Conservation (phyloP, 768 basidiomycete species). For the Exsudoporus frostii region DNA sequence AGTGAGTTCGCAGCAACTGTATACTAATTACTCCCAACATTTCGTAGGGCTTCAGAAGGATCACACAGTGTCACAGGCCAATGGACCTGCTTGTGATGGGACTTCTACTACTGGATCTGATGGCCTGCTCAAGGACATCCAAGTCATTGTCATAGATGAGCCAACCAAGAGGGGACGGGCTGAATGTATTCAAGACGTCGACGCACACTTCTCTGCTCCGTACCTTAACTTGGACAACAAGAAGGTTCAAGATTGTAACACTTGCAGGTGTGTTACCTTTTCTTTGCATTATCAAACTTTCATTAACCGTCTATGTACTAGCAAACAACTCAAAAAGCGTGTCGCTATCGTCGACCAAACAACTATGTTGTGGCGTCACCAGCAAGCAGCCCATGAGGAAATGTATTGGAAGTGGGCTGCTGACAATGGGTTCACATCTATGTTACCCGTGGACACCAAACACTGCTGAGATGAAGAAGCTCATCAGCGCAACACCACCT, state of each 20-base stretch:
- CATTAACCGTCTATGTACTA: too few species aligned
- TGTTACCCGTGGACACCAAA: background rate
- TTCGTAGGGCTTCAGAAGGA: background rate
- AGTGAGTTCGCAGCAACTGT: background rate
- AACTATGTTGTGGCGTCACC: background rate
- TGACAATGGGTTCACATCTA: background rate
- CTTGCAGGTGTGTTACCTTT: background rate
- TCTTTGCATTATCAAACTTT: background rate
- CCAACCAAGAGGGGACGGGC: too few species aligned
- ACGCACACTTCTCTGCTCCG: too few species aligned
- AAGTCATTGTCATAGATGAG: too few species aligned
- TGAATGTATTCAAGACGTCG: too few species aligned
- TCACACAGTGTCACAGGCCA: background rate
- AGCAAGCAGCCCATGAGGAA: background rate
- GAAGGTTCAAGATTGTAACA: background rate
- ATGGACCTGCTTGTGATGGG: background rate
- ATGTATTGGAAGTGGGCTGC: background rate
- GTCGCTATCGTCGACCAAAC: background rate
- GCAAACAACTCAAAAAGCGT: too few species aligned
- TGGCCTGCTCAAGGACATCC: too few species aligned
- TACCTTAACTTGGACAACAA: background rate
- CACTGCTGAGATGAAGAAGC: background rate
- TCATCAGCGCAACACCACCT: background rate
- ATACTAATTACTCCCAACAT: background rate
- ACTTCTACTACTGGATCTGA: background rate